phyloP scores from a whole-genome alignment of 2,329 filamentous ascomycete species.

The Fusarium multiceps region DNA sequence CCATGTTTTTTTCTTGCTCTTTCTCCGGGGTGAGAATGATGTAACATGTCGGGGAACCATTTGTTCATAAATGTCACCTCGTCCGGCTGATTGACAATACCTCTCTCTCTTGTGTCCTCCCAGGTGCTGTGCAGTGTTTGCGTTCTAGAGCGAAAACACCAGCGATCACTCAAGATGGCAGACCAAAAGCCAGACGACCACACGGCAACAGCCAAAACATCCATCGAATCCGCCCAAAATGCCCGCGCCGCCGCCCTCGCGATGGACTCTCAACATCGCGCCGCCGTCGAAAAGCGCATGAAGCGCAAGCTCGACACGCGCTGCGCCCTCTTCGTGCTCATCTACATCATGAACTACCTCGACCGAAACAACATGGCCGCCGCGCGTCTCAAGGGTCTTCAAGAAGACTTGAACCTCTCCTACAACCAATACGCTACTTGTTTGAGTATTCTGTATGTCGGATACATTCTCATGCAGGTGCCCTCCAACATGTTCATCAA shows the following conservation, averaged over 20 bases:
- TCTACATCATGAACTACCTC: constrained; percentile 80
- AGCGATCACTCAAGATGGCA: too few species aligned
- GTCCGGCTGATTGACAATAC: too few species aligned
- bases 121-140: too few species aligned
- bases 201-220: constrained; percentile 31
- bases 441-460: constrained; percentile 73
- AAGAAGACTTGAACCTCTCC: constrained; percentile 67
- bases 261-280: constrained; percentile 61
- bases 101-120: too few species aligned
- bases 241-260: constrained; percentile 17
- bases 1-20: constrained; percentile 34
- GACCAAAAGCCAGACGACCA: constrained; percentile 32
- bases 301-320: constrained; percentile 77
- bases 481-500: constrained; percentile 70
- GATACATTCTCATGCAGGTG: constrained; percentile 73
- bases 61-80: constrained; percentile 7
- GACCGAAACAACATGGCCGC: constrained; percentile 76
- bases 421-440: constrained; percentile 72
- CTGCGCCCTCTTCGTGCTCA: constrained; percentile 75
- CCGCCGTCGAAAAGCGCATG: constrained; percentile 70
- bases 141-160: too few species aligned
- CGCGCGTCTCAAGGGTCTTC: constrained; percentile 72
- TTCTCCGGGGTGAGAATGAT: too few species aligned
- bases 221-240: constrained; percentile 26
- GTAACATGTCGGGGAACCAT: constrained; percentile 1